A percentile compares a stretch with the other conserved stretches of the same genome.
These are phyloP conservation scores for apple (Malus domestica) DNA, from an alignment of 306 rosid species.

Conservation along the genomic window ASM211411v1 NC_041803.1:40159001-40159500, in stretches of 20 bases:
- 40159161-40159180: background rate
- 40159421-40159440: slow-evolving; percentile 89
- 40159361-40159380: slow-evolving; percentile 70
- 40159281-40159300: slow-evolving; percentile 61
- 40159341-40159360: slow-evolving; percentile 71
- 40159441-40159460: slow-evolving; percentile 80
- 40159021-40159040: background rate
- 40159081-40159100: slow-evolving; percentile 84
- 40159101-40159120: slow-evolving; percentile 59
- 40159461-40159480: slow-evolving; percentile 84
- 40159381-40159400: slow-evolving; percentile 70
- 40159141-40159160: slow-evolving; percentile 60
- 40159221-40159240: background rate
- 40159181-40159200: background rate
- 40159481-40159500: slow-evolving; percentile 81
- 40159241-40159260: background rate
- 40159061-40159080: slow-evolving; percentile 76
- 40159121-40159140: slow-evolving; percentile 74
- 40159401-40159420: slow-evolving; percentile 75
- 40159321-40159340: slow-evolving; percentile 57
- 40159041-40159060: slow-evolving; percentile 8
- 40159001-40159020: background rate
- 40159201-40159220: background rate
- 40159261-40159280: slow-evolving; percentile 35
- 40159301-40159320: slow-evolving; percentile 84